phyloP scores from a whole-genome alignment of 176 grass and related monocot genomes.

The Tillandsia leiboldiana region DNA sequence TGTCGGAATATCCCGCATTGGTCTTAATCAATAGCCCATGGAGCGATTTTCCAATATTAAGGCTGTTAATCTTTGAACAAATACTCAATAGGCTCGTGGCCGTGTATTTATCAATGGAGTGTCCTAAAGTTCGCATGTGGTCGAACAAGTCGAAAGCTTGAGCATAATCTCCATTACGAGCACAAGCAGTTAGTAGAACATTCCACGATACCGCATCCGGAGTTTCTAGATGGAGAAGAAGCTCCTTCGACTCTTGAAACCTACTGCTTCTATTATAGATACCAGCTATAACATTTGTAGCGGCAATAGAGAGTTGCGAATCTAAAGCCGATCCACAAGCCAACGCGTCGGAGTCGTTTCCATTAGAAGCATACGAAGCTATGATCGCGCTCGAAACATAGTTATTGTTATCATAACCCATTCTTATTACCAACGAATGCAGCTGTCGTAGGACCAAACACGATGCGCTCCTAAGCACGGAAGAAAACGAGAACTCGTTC shows the following conservation, averaged over 20 bases:
- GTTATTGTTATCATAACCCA: constrained; percentile 41
- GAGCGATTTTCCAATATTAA: constrained; percentile 49
- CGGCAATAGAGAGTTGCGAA: constrained; percentile 19
- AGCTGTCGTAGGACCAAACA: constrained; percentile 40
- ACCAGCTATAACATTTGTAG: constrained; percentile 46
- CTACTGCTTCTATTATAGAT: constrained; percentile 42
- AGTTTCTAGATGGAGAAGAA: constrained; percentile 37
- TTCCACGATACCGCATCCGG: constrained; percentile 58
- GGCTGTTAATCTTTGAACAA: constrained; percentile 60
- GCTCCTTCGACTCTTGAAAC: constrained; percentile 40
- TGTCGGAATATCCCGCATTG: constrained; percentile 33
- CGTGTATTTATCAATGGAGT: constrained; percentile 39
- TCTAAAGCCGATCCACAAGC: constrained; percentile 31
- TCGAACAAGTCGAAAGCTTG: constrained; percentile 50
- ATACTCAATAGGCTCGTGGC: constrained; percentile 49
- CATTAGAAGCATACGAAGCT: constrained; percentile 54
- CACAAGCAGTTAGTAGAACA: constrained; percentile 58
- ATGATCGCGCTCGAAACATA: constrained; percentile 57
- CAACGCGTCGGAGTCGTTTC: constrained; percentile 30
- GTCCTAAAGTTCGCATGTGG: constrained; percentile 42
- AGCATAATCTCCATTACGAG: constrained; percentile 36
- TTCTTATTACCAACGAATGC: constrained; percentile 57
- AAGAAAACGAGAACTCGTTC: constrained; percentile 55
- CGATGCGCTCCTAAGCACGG: constrained; percentile 39
- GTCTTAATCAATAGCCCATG: constrained; percentile 68